Base-by-base conservation (phyloP, 805 yeast genomes). In the Metschnikowia anglica region DNA sequence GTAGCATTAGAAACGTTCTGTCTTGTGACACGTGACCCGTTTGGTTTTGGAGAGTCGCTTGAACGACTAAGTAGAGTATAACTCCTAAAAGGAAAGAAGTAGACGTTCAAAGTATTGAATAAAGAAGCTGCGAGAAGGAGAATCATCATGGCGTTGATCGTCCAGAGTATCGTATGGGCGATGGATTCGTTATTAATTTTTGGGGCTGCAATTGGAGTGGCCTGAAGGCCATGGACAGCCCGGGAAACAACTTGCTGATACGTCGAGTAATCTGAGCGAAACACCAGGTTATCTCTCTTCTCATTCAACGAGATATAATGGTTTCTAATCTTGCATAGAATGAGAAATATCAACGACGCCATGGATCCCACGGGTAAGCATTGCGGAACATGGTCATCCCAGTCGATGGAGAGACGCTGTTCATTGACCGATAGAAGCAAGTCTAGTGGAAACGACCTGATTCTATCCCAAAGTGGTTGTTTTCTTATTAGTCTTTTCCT, bases 391-490 rank as follows among this genome's bases (percentile, higher is more conserved):
- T 65, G 63, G 28, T 60, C 63, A 44, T 71, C 74, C 75, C 74
- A 70, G 24, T 69, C 74, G 12, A 71, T 66, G 3, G 72, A 64
- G 15, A 63, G 47, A 17, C 62, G 47, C n/a, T 56, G 27, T 43
- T 71, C 76, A 41, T 70, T 66, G 37, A 65, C 21, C 41, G 59
- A 63, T 5, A 71, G 57, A 36, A 61, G 59, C 23, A 63, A 42
- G 38, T 71, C 76, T 29, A 67, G 61, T 4, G 76, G 76, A 39
- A 58, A 65, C 15, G 61, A 51, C 21, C 49, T 58, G 38, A 70
- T 54, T 40, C 58, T 60, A 26, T 62, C 55, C 24, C 56, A 38
- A n/a, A 66, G 45, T 38, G 65, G 61, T 41, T 58, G 68, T 34
- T 53, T 58, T 41, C 70, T 48, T 19, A 65, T 30, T 26, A 51